Base-by-base conservation (phyloP, 1,284 basidiomycete species). In the Pseudozyma flocculosa region DNA sequence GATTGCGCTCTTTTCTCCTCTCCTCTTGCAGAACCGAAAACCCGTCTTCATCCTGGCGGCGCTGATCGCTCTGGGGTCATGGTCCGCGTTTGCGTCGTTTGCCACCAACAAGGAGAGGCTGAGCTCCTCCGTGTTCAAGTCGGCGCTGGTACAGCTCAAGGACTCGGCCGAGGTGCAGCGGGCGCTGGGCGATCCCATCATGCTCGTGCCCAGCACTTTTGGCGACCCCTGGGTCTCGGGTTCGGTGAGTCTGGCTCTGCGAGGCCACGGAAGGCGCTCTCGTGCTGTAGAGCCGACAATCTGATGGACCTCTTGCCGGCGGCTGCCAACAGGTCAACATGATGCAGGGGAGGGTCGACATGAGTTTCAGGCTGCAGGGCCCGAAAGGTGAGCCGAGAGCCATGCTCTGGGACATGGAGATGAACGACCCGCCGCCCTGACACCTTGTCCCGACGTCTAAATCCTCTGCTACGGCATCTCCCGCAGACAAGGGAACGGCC, bases 41-140 rank as follows among this genome's bases (percentile, higher is more conserved):
- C 50, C 50, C 4, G 26, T 53, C 40, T 36, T 57, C 36, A 2
- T 29, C 4, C 17, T 40, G 5, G 58, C 41, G 4, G 50, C 46
- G 8, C 11, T 53, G 5, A 21, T 47, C 9, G 42, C 55, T 1
- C 34, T 68, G 1, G 47, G 42, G 3, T 53, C 54, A 2, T 74
- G 72, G 72, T 48, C 48, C 2, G 60, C 37, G 0, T 67, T 72
- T 29, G 64, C 68, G 4, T 9, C 63, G 11, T 71, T 65, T 47
- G 57, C 69, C 4, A 74, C 67, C n/a, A 74, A 74, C 50, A 68
- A 71, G 37, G 72, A 74, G 41, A 63, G 70, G 36, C 54, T 72
- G 14, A 47, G 55, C 9, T 52, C 50, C 0, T 56, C 50, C 13
- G 70, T 72, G 43, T 61, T 74, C 54, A 69, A 70, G 37, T 50